Evolutionary conservation across 805 yeast species (phyloP), one percentile per base, ranked within the genome.

Genomic region (Sungouiella thailandica): DNA sequence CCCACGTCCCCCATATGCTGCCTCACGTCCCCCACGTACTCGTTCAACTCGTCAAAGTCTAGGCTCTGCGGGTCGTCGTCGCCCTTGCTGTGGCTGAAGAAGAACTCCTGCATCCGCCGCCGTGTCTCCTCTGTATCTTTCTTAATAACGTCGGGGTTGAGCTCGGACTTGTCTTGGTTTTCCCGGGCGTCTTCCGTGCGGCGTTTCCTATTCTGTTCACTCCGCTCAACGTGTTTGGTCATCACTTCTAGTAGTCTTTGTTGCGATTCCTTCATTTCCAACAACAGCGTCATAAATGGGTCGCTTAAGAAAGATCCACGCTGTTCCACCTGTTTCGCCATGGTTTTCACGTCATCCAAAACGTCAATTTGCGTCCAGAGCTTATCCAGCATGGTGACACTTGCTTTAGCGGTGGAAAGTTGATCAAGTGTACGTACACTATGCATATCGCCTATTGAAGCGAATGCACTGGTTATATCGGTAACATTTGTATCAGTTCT

Each of bases 331-430:
- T 69, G 65, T 12, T 49, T 48, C 1, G 85, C 76, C 65, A 81
- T 68, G 32, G 65, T 67, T 36, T 74, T 72, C 6, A 87, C 93
- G 43, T 85, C 95, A 43, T 86, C 89, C 41, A 90, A 66, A 0
- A 84, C 81, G 48, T 84, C 95, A 31, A 88, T 79, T 46, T 86
- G 94, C 5, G 90, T 80, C 95, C 95, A 89, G 29, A 85, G 65
- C 49, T 73, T 71, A 57, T 85, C 95, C 58, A 80, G 88, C 40
- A 74, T 64, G 34, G 83, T 79, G 14, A 76, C 79, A 30, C 68
- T 65, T 6, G 87, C 85, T 32, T 65, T 59, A 1, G 78, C 73
- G 4, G 75, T 61, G 7, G 79, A 74, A 3, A 78, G 55, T 41
- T 65, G 65, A 50, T 80, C 85, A 12, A 57, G 41, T 3, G 64